A percentile compares a stretch with the other conserved stretches of the same genome.
Conservation (phyloP, 352 stramenopile species). For the Peronospora destructor region DNA sequence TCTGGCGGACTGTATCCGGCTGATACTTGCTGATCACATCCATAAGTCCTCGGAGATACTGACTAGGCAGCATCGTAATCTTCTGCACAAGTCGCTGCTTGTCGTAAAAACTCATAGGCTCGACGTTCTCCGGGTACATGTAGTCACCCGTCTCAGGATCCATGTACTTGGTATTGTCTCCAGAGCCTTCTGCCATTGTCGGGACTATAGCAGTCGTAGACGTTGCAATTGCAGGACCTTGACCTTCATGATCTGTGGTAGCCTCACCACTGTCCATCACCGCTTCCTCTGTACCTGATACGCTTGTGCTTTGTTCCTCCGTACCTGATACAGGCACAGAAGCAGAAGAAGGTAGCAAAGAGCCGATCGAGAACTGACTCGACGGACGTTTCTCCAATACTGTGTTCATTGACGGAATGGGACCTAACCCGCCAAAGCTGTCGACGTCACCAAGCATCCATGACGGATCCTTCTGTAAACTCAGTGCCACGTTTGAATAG, state of each 20-base stretch:
- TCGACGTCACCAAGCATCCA: slow-evolving; percentile 73
- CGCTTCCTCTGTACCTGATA: slow-evolving; percentile 9
- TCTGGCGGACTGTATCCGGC: slow-evolving; percentile 75
- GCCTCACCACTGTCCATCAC: slow-evolving; percentile 19
- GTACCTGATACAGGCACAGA: slow-evolving; percentile 14
- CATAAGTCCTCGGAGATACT: slow-evolving; percentile 80
- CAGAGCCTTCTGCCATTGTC: slow-evolving; percentile 44
- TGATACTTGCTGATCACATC: slow-evolving; percentile 88
- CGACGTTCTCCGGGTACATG: slow-evolving; percentile 81
- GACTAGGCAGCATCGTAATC: slow-evolving; percentile 78
- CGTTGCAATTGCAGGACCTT: slow-evolving; percentile 5
- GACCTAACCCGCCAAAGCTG: slow-evolving; percentile 49
- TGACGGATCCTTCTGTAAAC: slow-evolving; percentile 64
- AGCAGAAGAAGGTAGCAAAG: slow-evolving; percentile 46
- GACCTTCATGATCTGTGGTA: slow-evolving; percentile 28
- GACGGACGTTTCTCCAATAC: slow-evolving; percentile 70
- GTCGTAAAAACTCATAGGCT: slow-evolving; percentile 79
- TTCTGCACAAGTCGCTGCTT: slow-evolving; percentile 82
- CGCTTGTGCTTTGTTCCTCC: slow-evolving; percentile 6
- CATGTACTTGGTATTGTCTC: slow-evolving; percentile 66
- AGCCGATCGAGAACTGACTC: slow-evolving; percentile 73
- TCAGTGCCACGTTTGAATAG: slow-evolving; percentile 48
- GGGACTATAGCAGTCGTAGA: slow-evolving; percentile 13
- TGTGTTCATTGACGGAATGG: slow-evolving; percentile 61
- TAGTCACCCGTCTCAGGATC: slow-evolving; percentile 63